phyloP scores from a whole-genome alignment of 2,329 filamentous ascomycete genomes.

The Epichloe glyceriae region DNA sequence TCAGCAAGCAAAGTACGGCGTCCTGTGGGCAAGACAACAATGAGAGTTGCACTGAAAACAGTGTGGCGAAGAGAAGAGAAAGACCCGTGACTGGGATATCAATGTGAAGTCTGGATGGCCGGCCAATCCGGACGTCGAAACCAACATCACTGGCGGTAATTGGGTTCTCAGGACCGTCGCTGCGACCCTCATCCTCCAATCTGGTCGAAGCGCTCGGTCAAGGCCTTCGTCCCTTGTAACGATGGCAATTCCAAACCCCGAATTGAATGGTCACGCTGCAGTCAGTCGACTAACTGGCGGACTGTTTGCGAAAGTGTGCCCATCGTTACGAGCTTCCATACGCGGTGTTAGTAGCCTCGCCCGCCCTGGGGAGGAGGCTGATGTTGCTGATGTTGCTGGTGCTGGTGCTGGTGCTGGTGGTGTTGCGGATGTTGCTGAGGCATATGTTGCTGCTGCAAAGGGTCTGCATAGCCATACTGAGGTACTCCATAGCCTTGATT shows the following conservation, averaged over 20 bases:
- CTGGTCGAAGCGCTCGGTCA: not conserved
- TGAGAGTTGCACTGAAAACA: not conserved
- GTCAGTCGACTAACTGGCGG: not conserved
- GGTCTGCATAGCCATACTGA: slow-evolving; percentile 30
- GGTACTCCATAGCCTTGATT: slow-evolving; percentile 23
- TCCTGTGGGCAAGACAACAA: not conserved
- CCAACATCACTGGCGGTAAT: not conserved
- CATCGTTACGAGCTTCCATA: not conserved
- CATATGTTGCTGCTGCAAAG: slow-evolving; percentile 11
- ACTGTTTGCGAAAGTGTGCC: not conserved
- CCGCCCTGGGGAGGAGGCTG: slow-evolving; percentile 11
- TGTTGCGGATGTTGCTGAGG: slow-evolving; percentile 4
- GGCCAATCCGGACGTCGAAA: slow-evolving; percentile 1
- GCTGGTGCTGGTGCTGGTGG: slow-evolving; percentile 7
- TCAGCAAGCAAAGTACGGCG: not conserved
- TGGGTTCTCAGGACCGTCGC: not conserved
- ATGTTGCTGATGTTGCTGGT: not conserved
- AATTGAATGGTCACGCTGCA: not conserved
- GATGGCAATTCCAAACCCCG: not conserved
- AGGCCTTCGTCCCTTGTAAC: not conserved
- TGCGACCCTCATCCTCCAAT: not conserved
- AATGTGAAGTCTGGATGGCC: slow-evolving; percentile 2
- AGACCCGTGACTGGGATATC: not conserved
- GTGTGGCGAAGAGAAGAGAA: not conserved
- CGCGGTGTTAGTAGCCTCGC: slow-evolving; percentile 10